Conservation (phyloP, 306 rosid genomes). For the Lathyrus tuberosus region DNA sequence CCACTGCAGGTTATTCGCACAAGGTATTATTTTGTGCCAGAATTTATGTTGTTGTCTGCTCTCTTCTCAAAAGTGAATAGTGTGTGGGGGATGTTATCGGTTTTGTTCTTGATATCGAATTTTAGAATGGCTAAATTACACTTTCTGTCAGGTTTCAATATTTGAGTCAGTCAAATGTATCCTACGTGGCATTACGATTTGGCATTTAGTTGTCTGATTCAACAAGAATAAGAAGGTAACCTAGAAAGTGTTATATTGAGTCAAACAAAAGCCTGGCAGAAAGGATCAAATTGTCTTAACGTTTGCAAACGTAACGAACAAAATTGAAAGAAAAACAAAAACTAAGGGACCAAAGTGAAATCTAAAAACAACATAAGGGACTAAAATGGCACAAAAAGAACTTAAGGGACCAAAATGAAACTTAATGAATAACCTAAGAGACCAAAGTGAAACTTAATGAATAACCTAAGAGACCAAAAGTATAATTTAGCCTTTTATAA, state of each 20-base stretch:
- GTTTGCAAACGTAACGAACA: not conserved
- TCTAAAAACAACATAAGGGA: not conserved
- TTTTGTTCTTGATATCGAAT: not conserved
- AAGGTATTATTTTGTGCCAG: conserved; percentile 42
- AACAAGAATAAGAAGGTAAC: not conserved
- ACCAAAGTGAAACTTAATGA: not conserved
- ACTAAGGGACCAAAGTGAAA: not conserved
- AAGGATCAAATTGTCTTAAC: not conserved
- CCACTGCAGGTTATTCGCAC: conserved; percentile 64
- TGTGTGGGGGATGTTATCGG: not conserved
- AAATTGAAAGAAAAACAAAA: not conserved
- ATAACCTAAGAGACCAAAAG: not conserved
- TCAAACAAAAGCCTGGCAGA: not conserved
- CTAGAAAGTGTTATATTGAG: not conserved
- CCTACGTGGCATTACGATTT: not conserved
- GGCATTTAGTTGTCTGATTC: not conserved
- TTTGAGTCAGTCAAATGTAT: not conserved
- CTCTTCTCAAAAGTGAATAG: not conserved
- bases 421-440: not conserved
- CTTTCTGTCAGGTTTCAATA: not conserved
- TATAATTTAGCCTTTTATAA: not conserved
- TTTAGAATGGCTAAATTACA: not conserved
- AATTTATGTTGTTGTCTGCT: conserved; percentile 20
- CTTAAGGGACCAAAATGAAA: not conserved
- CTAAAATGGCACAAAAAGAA: not conserved